Percentiles rank a stretch among this genome's conserved stretches.
phyloP scores from a whole-genome alignment of 1,284 basidiomycete genomes.

The Rhodotorula sp. region DNA sequence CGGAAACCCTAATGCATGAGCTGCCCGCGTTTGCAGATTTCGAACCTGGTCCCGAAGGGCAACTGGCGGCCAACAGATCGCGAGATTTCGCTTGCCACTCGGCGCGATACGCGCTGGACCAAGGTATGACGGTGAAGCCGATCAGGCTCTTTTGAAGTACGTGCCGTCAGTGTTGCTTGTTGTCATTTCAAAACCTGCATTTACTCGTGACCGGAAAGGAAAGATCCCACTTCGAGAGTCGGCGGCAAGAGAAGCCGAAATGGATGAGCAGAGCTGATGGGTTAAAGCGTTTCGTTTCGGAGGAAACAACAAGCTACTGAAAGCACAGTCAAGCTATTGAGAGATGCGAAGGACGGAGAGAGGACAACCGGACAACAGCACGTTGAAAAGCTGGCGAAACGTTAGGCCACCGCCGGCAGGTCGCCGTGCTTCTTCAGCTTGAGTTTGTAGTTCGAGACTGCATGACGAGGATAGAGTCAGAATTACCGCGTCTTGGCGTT shows the following conservation, averaged over 20 bases:
- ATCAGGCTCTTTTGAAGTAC: not conserved
- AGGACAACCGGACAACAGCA: no score
- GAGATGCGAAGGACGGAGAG: no score
- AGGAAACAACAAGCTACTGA: no score
- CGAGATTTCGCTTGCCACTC: conserved; percentile 40
- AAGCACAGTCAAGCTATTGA: no score
- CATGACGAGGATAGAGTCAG: no score
- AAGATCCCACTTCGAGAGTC: no score
- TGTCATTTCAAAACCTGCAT: not conserved
- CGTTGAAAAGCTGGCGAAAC: no score
- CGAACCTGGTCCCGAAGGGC: conserved; percentile 32
- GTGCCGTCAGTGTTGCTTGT: conserved; percentile 1
- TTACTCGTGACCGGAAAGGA: not conserved
- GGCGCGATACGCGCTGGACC: conserved; percentile 39
- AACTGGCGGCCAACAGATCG: conserved; percentile 27
- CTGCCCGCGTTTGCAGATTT: conserved; percentile 15
- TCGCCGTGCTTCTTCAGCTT: conserved; percentile 26
- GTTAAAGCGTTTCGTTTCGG: no score
- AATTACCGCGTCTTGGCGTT: not conserved
- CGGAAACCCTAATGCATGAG: not conserved
- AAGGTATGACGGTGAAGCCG: not conserved
- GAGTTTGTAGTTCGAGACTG: conserved; percentile 32
- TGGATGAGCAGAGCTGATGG: no score
- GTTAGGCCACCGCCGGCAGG: not conserved
- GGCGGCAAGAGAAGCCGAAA: not conserved